Conservation (phyloP, 129 eudicot genomes). For the carrot (Daucus carota) region DH1_v3.0 NC_030383.2:59918501-59919000, state of each 20-base stretch:
- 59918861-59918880: no score
- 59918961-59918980: background rate
- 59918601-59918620: slow-evolving; percentile 65
- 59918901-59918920: background rate
- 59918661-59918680: slow-evolving; percentile 75
- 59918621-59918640: slow-evolving; percentile 67
- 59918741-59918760: background rate
- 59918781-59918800: no score
- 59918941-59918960: background rate
- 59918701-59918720: slow-evolving; percentile 30
- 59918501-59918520: background rate
- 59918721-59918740: background rate
- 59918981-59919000: no score
- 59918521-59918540: background rate
- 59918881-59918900: no score
- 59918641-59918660: slow-evolving; percentile 65
- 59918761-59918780: background rate
- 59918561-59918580: slow-evolving; percentile 81
- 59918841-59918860: background rate
- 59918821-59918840: no score
- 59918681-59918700: slow-evolving; percentile 69
- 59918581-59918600: slow-evolving; percentile 65
- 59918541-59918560: background rate
- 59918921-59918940: background rate
- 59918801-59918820: no score